Conservation (phyloP, 805 yeast genomes). For the Priceomyces haplophilus region DNA sequence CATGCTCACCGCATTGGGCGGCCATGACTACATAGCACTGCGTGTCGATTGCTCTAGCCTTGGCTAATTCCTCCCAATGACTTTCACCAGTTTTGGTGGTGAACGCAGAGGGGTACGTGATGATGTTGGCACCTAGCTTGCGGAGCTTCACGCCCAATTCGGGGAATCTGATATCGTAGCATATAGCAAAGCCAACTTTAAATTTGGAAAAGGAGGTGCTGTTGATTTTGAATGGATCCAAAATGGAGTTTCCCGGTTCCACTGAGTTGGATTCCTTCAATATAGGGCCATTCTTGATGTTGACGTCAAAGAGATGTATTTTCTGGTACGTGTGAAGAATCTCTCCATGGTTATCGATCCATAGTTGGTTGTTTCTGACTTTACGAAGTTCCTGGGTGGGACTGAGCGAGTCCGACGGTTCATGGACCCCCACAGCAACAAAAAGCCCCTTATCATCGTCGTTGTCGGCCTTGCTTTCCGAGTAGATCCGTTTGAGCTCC, state of each 20-base stretch:
- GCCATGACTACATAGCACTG: conserved; percentile 88
- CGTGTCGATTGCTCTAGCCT: conserved; percentile 83
- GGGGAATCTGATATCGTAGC: conserved; percentile 87
- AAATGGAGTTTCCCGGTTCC: conserved; percentile 64
- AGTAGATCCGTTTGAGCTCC: conserved; percentile 41
- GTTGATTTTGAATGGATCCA: conserved; percentile 54
- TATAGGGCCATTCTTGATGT: conserved; percentile 77
- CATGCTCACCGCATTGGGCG: conserved; percentile 81
- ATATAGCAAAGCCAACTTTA: conserved; percentile 67
- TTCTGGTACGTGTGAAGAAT: conserved; percentile 74
- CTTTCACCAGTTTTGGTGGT: conserved; percentile 88
- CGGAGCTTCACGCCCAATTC: conserved; percentile 69
- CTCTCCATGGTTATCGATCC: conserved; percentile 64
- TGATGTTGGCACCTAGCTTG: conserved; percentile 66
- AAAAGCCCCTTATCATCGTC: conserved; percentile 42
- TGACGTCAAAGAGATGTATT: conserved; percentile 86
- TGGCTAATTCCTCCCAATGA: conserved; percentile 81
- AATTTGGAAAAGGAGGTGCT: conserved; percentile 12
- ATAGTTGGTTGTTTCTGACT: conserved; percentile 70
- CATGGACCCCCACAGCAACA: conserved; percentile 87
- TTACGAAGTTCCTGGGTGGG: conserved; percentile 11
- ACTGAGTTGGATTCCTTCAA: conserved; percentile 75
- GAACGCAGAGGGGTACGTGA: conserved; percentile 90
- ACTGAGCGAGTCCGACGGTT: conserved; percentile 50
- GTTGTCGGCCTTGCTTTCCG: conserved; percentile 7